phyloP scores from a whole-genome alignment of 2,329 filamentous ascomycete genomes.

The Amauroascus verrucosus region DNA sequence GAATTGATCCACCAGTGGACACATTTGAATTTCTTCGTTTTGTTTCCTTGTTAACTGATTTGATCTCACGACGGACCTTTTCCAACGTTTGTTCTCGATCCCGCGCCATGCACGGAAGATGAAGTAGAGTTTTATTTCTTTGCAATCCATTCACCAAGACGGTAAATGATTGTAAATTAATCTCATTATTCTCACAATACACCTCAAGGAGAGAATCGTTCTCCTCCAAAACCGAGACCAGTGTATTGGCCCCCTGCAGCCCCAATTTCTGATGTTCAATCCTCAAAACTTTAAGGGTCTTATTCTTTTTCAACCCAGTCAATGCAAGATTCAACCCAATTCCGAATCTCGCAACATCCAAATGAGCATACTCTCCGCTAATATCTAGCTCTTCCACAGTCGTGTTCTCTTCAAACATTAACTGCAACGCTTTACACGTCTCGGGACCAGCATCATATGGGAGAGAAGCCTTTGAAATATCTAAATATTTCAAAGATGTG shows the following conservation, averaged over 20 bases:
- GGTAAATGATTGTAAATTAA: slow-evolving; percentile 59
- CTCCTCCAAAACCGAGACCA: slow-evolving; percentile 56
- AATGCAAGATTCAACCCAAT: slow-evolving; percentile 58
- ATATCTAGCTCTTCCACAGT: slow-evolving; percentile 58
- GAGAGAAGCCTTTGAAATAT: slow-evolving; percentile 60
- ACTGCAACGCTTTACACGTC: slow-evolving; percentile 53
- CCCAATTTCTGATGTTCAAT: slow-evolving; percentile 61
- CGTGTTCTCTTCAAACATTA: slow-evolving; percentile 57
- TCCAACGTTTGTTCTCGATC: slow-evolving; percentile 53
- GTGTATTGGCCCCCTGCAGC: slow-evolving; percentile 56
- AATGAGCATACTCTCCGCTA: slow-evolving; percentile 58
- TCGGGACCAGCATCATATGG: slow-evolving; percentile 59
- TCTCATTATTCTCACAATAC: slow-evolving; percentile 62
- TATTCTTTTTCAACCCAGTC: slow-evolving; percentile 54
- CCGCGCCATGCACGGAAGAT: slow-evolving; percentile 53
- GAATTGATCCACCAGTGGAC: slow-evolving; percentile 32
- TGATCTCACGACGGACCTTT: slow-evolving; percentile 47
- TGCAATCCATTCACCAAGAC: slow-evolving; percentile 59
- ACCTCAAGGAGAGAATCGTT: slow-evolving; percentile 55
- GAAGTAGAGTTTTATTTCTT: slow-evolving; percentile 52
- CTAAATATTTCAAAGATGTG: slow-evolving; percentile 52
- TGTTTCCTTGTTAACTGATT: slow-evolving; percentile 39
- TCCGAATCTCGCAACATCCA: slow-evolving; percentile 61
- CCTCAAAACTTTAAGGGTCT: slow-evolving; percentile 49
- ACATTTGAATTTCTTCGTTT: slow-evolving; percentile 16